Evolutionary conservation across 495 filamentous ascomycete genomes (phyloP).

Genomic region (Neurospora intermedia): DNA sequence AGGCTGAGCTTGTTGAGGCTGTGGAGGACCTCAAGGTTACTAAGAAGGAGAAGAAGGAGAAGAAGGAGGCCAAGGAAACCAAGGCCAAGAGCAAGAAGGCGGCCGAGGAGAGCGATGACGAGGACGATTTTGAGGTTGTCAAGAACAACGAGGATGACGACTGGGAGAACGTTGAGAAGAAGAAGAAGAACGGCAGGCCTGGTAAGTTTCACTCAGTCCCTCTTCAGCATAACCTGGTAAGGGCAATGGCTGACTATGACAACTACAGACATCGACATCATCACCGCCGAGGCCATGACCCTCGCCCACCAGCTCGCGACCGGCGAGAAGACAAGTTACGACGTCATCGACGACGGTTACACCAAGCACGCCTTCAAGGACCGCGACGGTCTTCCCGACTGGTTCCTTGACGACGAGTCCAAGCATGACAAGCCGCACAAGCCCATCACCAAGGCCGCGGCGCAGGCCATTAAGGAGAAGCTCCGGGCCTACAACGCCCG

Average conservation of each 20-base stretch:
- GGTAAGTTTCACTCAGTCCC: slow-evolving; percentile 39
- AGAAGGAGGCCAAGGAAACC: slow-evolving; percentile 4
- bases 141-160: slow-evolving; percentile 47
- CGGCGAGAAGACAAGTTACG: slow-evolving; percentile 64
- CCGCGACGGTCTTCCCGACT: slow-evolving; percentile 85
- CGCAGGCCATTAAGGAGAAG: slow-evolving; percentile 92
- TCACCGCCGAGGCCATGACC: slow-evolving; percentile 97
- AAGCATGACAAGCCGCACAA: slow-evolving; percentile 74
- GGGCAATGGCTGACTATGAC: slow-evolving; percentile 18
- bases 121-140: slow-evolving; percentile 44
- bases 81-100: slow-evolving; percentile 14
- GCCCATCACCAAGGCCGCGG: slow-evolving; percentile 81
- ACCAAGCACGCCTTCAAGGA: slow-evolving; percentile 89
- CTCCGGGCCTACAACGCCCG: slow-evolving; percentile 85
- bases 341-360: slow-evolving; percentile 82
- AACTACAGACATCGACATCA: slow-evolving; percentile 83
- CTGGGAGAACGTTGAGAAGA: slow-evolving; percentile 58
- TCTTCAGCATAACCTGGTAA: slow-evolving; percentile 3
- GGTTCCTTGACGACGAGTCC: slow-evolving; percentile 91
- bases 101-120: slow-evolving; percentile 18
- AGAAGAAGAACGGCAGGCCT: slow-evolving; percentile 54
- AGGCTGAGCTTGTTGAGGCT: slow-evolving; percentile 5
- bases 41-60: slow-evolving; percentile 8
- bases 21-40: neutral
- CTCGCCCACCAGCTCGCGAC: slow-evolving; percentile 87